Conservation (phyloP, 768 basidiomycete genomes). For the Suillus sp. region DNA sequence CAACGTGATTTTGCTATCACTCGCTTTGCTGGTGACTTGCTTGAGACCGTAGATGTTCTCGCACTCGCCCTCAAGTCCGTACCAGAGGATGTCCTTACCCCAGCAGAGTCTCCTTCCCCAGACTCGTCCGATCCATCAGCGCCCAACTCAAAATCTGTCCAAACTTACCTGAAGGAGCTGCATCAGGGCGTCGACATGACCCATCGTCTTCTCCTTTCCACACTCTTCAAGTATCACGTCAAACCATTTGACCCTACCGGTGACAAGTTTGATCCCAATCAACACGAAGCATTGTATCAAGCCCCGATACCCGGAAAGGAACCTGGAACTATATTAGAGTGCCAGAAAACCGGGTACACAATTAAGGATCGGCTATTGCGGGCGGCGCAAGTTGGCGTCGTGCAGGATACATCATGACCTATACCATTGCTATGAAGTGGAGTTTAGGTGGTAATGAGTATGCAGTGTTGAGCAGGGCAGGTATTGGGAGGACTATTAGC, state of each 20-base stretch:
- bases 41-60: slow-evolving; percentile 91
- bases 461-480: slow-evolving; percentile 7
- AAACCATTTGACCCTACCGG: slow-evolving; percentile 91
- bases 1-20: slow-evolving; percentile 93
- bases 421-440: slow-evolving; percentile 4
- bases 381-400: slow-evolving; percentile 96
- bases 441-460: slow-evolving; percentile 4
- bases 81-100: slow-evolving; percentile 48
- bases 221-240: slow-evolving; percentile 89
- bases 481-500: slow-evolving; percentile 18
- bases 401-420: slow-evolving; percentile 58
- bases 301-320: slow-evolving; percentile 88
- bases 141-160: slow-evolving; percentile 51
- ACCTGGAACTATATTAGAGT: slow-evolving; percentile 88
- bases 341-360: slow-evolving; percentile 88
- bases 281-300: slow-evolving; percentile 94
- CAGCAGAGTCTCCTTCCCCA: slow-evolving; percentile 28
- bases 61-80: slow-evolving; percentile 82
- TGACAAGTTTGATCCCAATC: slow-evolving; percentile 92
- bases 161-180: slow-evolving; percentile 66
- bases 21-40: slow-evolving; percentile 85
- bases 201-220: slow-evolving; percentile 85
- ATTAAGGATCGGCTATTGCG: slow-evolving; percentile 93
- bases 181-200: slow-evolving; percentile 91
- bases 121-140: slow-evolving; percentile 35